phyloP scores from a whole-genome alignment of 306 rosid genomes.

The Echinosophora koreensis region DNA sequence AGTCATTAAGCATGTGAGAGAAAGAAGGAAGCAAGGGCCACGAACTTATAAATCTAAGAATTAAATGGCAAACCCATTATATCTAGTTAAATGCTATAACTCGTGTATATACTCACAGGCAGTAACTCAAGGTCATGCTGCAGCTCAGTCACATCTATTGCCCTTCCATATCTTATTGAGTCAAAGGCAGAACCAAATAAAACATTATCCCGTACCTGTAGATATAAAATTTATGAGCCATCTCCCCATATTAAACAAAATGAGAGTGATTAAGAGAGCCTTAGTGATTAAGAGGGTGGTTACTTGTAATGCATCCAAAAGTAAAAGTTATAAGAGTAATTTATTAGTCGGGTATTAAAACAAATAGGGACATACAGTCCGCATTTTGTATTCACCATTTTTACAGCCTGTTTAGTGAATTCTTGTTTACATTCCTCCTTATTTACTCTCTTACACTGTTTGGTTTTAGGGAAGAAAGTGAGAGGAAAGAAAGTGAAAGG shows the following conservation, averaged over 20 bases:
- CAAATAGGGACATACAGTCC: neutral
- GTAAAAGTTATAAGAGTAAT: neutral
- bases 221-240: conserved; percentile 37
- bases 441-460: conserved; percentile 29
- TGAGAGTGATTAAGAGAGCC: neutral
- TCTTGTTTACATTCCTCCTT: neutral
- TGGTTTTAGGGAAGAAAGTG: too few relatives aligned
- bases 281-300: neutral
- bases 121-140: conserved; percentile 83
- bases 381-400: conserved; percentile 30
- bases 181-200: conserved; percentile 84
- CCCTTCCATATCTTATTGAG: conserved; percentile 68
- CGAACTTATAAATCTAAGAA: conserved; percentile 24
- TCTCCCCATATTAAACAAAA: conserved; percentile 19
- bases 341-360: neutral
- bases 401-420: conserved; percentile 20
- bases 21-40: conserved; percentile 34
- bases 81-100: conserved; percentile 45
- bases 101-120: conserved; percentile 66
- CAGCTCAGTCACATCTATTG: conserved; percentile 79
- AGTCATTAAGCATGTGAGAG: conserved; percentile 41
- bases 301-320: conserved; percentile 22
- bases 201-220: conserved; percentile 86
- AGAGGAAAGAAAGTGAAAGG: too few relatives aligned
- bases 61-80: conserved; percentile 27